phyloP scores from a whole-genome alignment of 805 yeast species.

The Groenewaldozyma tartarivorans region DNA sequence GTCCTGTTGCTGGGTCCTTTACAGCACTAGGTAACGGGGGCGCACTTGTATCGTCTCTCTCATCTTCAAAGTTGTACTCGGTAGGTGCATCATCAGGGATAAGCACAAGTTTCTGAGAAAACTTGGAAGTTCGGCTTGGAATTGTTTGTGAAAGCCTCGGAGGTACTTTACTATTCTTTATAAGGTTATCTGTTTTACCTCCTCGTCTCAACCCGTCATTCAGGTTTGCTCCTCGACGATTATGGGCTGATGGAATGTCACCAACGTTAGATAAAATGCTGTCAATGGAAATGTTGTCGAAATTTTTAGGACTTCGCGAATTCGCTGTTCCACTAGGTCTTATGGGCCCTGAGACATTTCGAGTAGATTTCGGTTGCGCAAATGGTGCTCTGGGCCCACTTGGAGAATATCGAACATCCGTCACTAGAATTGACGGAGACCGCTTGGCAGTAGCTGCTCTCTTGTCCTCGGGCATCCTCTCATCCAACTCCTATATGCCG shows the following conservation, averaged over 20 bases:
- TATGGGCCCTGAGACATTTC: constrained; percentile 28
- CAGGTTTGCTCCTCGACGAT: constrained; percentile 23
- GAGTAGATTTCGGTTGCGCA: constrained; percentile 20
- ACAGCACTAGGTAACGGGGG: constrained; percentile 31
- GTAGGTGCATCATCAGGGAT: constrained; percentile 48
- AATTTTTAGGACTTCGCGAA: constrained; percentile 19
- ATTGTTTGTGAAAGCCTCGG: constrained; percentile 18
- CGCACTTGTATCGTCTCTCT: constrained; percentile 28
- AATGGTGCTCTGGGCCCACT: constrained; percentile 30
- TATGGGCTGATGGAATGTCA: constrained; percentile 79
- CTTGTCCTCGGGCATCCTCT: too few relatives aligned
- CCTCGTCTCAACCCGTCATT: background rate
- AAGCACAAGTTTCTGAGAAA: constrained; percentile 75
- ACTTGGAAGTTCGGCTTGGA: constrained; percentile 62
- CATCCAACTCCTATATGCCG: too few relatives aligned
- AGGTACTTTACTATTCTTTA: constrained; percentile 1
- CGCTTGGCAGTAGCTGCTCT: constrained; percentile 61
- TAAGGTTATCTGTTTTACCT: background rate
- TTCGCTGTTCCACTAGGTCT: background rate
- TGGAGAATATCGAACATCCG: constrained; percentile 61
- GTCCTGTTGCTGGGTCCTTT: constrained; percentile 19
- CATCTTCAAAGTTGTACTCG: constrained; percentile 4
- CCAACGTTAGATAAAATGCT: constrained; percentile 67
- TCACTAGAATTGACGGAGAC: constrained; percentile 88
- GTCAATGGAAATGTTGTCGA: constrained; percentile 74